Conservation (phyloP, 2,329 filamentous ascomycete species). For the Ascochyta lentis region DNA sequence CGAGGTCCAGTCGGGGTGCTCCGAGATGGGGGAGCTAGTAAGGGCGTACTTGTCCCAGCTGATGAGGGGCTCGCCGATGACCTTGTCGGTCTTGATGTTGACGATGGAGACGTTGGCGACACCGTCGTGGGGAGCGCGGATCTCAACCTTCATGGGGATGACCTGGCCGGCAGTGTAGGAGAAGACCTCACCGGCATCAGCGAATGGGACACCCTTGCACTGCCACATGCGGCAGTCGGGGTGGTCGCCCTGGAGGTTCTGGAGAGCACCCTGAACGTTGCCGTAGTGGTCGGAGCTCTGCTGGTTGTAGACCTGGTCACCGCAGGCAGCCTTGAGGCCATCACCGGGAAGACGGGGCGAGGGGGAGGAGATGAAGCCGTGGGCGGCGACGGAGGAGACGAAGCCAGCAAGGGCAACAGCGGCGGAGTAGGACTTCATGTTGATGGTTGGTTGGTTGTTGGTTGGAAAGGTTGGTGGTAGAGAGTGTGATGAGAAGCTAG, state of each 20-base stretch:
- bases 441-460: constrained; percentile 30
- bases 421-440: constrained; percentile 54
- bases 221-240: constrained; percentile 62
- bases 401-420: constrained; percentile 53
- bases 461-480: constrained; percentile 25
- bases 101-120: constrained; percentile 66
- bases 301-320: constrained; percentile 61
- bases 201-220: constrained; percentile 66
- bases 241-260: constrained; percentile 54
- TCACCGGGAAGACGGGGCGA: constrained; percentile 58
- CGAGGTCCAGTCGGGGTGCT: constrained; percentile 52
- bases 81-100: constrained; percentile 58
- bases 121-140: constrained; percentile 62
- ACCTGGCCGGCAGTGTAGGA: constrained; percentile 59
- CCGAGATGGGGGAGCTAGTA: constrained; percentile 51
- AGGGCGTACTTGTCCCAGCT: constrained; percentile 64
- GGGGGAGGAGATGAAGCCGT: constrained; percentile 61
- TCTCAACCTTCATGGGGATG: constrained; percentile 55
- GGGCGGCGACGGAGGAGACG: constrained; percentile 57
- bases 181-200: constrained; percentile 59
- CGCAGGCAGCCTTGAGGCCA: constrained; percentile 61
- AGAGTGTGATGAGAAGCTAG: constrained; percentile 41
- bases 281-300: constrained; percentile 62
- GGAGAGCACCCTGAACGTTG: constrained; percentile 63
- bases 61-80: constrained; percentile 62